Conservation (phyloP, 2,329 filamentous ascomycete species). For the Ophiostoma angusticollis region DNA sequence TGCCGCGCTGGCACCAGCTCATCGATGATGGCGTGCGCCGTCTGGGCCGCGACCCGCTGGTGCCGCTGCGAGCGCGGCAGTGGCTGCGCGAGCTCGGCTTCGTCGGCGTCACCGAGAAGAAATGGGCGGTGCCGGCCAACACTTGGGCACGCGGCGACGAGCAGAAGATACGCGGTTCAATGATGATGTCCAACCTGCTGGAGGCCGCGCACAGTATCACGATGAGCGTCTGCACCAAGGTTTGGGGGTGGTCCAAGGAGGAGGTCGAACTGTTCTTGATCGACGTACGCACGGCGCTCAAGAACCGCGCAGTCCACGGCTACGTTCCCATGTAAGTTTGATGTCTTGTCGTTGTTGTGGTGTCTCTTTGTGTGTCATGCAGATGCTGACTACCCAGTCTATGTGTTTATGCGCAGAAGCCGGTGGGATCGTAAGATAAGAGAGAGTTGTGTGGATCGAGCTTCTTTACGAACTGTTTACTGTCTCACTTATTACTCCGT, state of each 20-base stretch:
- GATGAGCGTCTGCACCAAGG: constrained; percentile 16
- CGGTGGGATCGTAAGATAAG: neutral
- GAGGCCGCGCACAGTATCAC: constrained; percentile 16
- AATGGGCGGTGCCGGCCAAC: constrained; percentile 21
- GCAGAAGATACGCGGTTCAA: constrained; percentile 16
- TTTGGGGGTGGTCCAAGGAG: constrained; percentile 16
- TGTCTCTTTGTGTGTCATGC: too few species aligned
- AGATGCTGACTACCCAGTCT: too few species aligned
- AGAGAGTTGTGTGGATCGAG: neutral
- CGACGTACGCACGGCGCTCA: constrained; percentile 13
- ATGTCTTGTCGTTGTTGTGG: too few species aligned
- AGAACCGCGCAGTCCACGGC: constrained; percentile 12
- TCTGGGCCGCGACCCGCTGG: constrained; percentile 17
- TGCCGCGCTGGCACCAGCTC: constrained; percentile 18
- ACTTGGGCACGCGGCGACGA: constrained; percentile 20
- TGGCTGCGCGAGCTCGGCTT: constrained; percentile 23
- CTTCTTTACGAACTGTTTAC: neutral
- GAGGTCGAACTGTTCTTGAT: constrained; percentile 16
- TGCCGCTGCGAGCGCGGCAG: constrained; percentile 14
- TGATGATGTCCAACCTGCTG: constrained; percentile 18
- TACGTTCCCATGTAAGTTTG: constrained; percentile 13
- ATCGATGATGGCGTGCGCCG: constrained; percentile 15
- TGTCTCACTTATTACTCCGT: neutral
- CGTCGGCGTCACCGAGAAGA: constrained; percentile 20
- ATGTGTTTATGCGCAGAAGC: constrained; percentile 5